phyloP scores from a whole-genome alignment of 1,284 basidiomycete genomes.

The Agaricales sp. region DNA sequence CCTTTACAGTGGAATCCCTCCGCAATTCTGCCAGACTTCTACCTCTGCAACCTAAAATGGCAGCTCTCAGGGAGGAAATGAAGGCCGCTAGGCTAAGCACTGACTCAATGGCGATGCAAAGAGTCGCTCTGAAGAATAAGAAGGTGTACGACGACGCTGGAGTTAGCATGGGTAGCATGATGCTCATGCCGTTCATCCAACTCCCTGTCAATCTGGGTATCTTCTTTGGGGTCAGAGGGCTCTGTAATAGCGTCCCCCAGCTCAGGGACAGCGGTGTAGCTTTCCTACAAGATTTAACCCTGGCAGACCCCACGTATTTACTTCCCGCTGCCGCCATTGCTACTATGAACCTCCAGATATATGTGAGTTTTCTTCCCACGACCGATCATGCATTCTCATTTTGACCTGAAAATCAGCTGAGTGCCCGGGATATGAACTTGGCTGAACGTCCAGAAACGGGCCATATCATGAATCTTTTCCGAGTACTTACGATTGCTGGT shows the following conservation, averaged over 20 bases:
- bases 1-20: constrained; percentile 56
- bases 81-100: constrained; percentile 23
- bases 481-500: constrained; percentile 46
- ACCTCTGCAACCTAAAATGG: constrained; percentile 51
- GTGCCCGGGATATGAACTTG: constrained; percentile 48
- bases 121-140: constrained; percentile 44
- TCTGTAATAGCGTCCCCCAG: constrained; percentile 69
- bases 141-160: constrained; percentile 63
- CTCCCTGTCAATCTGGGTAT: constrained; percentile 74
- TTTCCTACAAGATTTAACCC: constrained; percentile 73
- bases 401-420: constrained; percentile 27
- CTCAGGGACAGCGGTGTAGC: constrained; percentile 71
- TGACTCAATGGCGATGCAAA: constrained; percentile 47
- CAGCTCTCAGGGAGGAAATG: constrained; percentile 41
- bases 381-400: constrained; percentile 7
- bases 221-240: constrained; percentile 75
- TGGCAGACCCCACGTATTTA: constrained; percentile 69
- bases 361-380: constrained; percentile 31
- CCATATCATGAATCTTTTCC: constrained; percentile 68
- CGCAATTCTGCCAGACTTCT: constrained; percentile 63
- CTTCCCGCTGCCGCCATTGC: constrained; percentile 61
- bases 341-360: constrained; percentile 65
- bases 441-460: constrained; percentile 42
- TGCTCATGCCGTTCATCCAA: constrained; percentile 61
- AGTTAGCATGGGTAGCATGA: constrained; percentile 49